A percentile compares a stretch with the other conserved stretches of the same genome.
These are phyloP conservation scores for Hysterangium stoloniferum DNA, from an alignment of 768 basidiomycete genomes.

Conservation along the genomic window DNA sequence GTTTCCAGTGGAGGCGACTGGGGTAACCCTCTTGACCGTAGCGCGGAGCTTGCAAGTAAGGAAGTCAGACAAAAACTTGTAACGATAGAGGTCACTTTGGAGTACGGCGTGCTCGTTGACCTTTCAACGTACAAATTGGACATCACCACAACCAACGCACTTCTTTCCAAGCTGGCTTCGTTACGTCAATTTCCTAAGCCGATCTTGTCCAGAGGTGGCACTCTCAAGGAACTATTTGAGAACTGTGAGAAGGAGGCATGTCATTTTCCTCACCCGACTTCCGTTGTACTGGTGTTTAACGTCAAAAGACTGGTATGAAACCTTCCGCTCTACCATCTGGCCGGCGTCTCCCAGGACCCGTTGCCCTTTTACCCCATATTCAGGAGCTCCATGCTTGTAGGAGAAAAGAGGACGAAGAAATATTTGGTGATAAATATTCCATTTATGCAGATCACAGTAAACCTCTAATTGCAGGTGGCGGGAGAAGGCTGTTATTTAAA, in stretches of 20 bases:
- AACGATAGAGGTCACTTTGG: neutral
- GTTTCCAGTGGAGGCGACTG: neutral
- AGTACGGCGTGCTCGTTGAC: neutral
- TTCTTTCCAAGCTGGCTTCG: neutral
- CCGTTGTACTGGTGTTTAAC: neutral
- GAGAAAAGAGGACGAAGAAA: neutral
- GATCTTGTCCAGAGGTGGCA: neutral
- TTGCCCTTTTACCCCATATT: neutral
- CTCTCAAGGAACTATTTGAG: neutral
- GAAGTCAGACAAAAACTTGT: neutral
- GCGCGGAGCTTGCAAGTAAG: slow-evolving; percentile 13
- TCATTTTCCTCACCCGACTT: neutral
- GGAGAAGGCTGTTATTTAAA: no score
- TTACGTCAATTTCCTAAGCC: neutral
- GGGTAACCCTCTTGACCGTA: slow-evolving; percentile 22
- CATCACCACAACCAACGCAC: neutral
- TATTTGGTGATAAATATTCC: neutral
- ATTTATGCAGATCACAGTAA: neutral
- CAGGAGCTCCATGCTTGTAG: neutral
- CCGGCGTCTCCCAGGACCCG: neutral
- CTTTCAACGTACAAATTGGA: neutral
- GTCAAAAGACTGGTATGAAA: neutral
- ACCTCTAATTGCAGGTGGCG: neutral
- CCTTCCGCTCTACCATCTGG: neutral
- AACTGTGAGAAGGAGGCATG: neutral